A percentile compares a stretch with the other conserved stretches of the same genome.
phyloP scores from a whole-genome alignment of 805 yeast genomes.

The Hanseniaspora vineae region DNA sequence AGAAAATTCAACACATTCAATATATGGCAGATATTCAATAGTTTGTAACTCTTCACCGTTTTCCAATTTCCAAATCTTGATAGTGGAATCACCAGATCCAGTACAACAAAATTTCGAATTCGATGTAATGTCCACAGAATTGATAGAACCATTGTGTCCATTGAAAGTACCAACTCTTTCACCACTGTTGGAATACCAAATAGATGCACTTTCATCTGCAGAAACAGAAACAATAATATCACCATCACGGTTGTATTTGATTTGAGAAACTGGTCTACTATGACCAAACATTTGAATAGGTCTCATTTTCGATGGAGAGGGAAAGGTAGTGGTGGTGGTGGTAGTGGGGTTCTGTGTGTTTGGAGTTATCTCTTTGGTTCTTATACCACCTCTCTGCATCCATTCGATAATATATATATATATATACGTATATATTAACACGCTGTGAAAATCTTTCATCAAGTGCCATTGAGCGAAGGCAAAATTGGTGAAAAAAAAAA shows the following conservation, averaged over 20 bases:
- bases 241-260: constrained; percentile 90
- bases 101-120: constrained; percentile 63
- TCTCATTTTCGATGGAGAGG: too few species aligned
- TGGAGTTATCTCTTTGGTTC: too few species aligned
- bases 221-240: constrained; percentile 86
- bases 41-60: constrained; percentile 66
- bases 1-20: constrained; percentile 76
- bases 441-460: too few species aligned
- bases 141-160: constrained; percentile 87
- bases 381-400: too few species aligned
- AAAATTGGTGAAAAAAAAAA: background rate
- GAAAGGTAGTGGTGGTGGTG: too few species aligned
- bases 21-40: constrained; percentile 32
- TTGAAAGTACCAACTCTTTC: constrained; percentile 88
- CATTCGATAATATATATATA: too few species aligned
- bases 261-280: constrained; percentile 95
- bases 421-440: too few species aligned
- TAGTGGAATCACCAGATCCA: constrained; percentile 81
- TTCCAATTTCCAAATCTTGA: constrained; percentile 72
- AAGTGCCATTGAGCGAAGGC: too few species aligned
- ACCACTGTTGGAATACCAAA: constrained; percentile 93
- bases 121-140: constrained; percentile 81
- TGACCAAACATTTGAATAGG: constrained; percentile 78
- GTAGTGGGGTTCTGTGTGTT: constrained; percentile 3
- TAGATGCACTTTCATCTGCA: constrained; percentile 78